Conservation (phyloP, 345 rosid species). For the Eucalyptus viminalis region DNA sequence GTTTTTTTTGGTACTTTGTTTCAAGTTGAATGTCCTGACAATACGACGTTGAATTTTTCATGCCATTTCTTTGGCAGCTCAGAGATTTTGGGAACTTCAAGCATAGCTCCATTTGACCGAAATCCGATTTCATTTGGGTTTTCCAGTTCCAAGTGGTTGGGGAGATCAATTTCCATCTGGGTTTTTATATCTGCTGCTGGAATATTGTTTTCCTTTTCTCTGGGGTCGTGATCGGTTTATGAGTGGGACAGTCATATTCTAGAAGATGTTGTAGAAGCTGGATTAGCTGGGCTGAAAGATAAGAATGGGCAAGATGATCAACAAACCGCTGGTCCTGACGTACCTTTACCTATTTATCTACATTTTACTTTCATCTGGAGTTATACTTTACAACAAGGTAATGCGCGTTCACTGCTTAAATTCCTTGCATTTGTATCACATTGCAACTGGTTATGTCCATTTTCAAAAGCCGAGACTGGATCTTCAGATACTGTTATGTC, state of each 20-base stretch:
- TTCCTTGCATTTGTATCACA: not conserved
- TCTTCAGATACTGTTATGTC: not conserved
- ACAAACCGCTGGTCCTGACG: constrained; percentile 47
- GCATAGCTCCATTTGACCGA: not conserved
- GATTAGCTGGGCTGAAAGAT: not conserved
- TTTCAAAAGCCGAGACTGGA: not conserved
- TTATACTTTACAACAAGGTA: constrained; percentile 91
- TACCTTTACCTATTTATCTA: constrained; percentile 70
- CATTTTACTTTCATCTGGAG: constrained; percentile 78
- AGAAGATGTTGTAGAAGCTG: not conserved
- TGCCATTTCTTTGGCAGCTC: not conserved
- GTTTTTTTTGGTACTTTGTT: not conserved
- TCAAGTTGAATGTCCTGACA: not conserved
- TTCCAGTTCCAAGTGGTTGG: not conserved
- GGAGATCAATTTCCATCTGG: not conserved
- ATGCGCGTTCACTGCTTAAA: not conserved
- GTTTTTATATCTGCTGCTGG: not conserved
- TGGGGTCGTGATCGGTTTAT: not conserved
- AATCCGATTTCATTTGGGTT: not conserved
- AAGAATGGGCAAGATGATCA: not conserved
- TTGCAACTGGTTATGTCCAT: not conserved
- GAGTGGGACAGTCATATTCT: not conserved
- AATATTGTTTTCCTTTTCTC: not conserved
- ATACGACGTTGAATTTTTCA: not conserved
- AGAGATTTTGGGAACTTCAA: not conserved